Percentiles rank a stretch among this genome's conserved stretches.
Evolutionary conservation across 768 basidiomycete genomes (phyloP).

Genomic region (Kwoniella bestiolae): DNA sequence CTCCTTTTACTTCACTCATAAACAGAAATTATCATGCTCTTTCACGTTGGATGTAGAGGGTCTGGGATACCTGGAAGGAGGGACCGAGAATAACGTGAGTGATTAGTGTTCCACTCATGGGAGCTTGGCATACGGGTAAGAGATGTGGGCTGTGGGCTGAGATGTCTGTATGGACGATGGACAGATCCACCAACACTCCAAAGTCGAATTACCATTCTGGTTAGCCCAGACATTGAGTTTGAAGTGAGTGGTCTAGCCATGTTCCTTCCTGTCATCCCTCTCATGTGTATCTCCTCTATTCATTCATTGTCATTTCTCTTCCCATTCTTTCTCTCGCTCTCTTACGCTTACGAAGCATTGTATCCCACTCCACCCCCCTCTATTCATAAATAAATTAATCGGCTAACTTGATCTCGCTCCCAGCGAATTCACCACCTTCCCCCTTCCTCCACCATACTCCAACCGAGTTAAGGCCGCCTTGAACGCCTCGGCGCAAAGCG

Average conservation of each 20-base stretch:
- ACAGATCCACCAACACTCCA: constrained; percentile 77
- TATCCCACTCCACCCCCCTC: too few species aligned
- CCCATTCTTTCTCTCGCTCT: too few species aligned
- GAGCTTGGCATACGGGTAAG: too few species aligned
- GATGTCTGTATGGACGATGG: not conserved
- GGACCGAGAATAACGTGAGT: constrained; percentile 78
- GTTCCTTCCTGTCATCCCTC: not conserved
- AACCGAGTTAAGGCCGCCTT: constrained; percentile 80
- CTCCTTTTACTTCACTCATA: too few species aligned
- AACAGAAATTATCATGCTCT: constrained; percentile 87
- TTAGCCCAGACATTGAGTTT: constrained; percentile 82
- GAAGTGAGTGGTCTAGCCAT: constrained; percentile 66
- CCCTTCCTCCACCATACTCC: constrained; percentile 77
- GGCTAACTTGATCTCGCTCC: too few species aligned
- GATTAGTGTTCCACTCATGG: too few species aligned
- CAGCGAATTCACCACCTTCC: constrained; percentile 88
- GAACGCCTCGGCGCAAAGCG: constrained; percentile 83
- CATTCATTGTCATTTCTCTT: too few species aligned
- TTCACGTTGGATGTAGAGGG: constrained; percentile 83
- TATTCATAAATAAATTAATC: too few species aligned
- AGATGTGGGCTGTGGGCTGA: not conserved
- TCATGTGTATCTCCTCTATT: too few species aligned
- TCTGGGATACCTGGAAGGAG: constrained; percentile 88
- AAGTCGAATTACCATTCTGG: constrained; percentile 87
- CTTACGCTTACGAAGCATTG: too few species aligned